A percentile compares a stretch with the other conserved stretches of the same genome.
Conservation (phyloP, 257 asterid genomes). For the Solanum paucissectum region DNA sequence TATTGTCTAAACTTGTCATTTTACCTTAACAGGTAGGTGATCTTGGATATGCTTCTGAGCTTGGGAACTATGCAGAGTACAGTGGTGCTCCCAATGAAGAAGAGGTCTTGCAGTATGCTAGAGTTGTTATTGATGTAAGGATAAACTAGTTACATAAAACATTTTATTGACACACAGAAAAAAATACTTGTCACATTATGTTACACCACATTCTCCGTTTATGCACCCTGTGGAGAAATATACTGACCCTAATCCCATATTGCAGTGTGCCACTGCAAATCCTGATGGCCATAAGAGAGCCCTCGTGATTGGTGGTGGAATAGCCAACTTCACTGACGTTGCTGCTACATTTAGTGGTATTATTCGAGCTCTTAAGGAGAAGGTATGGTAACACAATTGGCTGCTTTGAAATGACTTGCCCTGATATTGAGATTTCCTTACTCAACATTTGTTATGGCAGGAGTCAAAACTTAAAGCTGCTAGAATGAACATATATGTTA, state of each 20-base stretch:
- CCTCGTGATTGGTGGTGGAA: conserved; percentile 90
- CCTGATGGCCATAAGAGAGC: conserved; percentile 89
- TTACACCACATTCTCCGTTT: not conserved
- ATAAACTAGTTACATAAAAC: not conserved
- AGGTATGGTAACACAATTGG: conserved; percentile 27
- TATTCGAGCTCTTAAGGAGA: conserved; percentile 78
- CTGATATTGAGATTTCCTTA: not conserved
- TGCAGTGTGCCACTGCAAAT: conserved; percentile 89
- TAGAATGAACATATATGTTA: conserved; percentile 62
- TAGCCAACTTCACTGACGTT: conserved; percentile 92
- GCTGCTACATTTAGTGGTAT: conserved; percentile 93
- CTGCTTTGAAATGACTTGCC: not conserved
- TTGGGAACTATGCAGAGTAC: conserved; percentile 91
- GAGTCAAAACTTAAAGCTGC: conserved; percentile 95
- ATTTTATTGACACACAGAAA: not conserved
- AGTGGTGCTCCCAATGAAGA: conserved; percentile 98
- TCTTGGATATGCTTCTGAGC: conserved; percentile 91
- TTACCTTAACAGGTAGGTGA: conserved; percentile 63
- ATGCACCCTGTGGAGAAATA: not conserved
- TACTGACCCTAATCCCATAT: not conserved
- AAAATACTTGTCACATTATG: not conserved
- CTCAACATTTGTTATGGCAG: conserved; percentile 18
- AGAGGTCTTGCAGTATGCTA: conserved; percentile 90
- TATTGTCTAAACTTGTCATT: not conserved
- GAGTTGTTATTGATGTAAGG: conserved; percentile 91